phyloP scores from a whole-genome alignment of 2,329 filamentous ascomycete genomes.

The Calonectria montana region DNA sequence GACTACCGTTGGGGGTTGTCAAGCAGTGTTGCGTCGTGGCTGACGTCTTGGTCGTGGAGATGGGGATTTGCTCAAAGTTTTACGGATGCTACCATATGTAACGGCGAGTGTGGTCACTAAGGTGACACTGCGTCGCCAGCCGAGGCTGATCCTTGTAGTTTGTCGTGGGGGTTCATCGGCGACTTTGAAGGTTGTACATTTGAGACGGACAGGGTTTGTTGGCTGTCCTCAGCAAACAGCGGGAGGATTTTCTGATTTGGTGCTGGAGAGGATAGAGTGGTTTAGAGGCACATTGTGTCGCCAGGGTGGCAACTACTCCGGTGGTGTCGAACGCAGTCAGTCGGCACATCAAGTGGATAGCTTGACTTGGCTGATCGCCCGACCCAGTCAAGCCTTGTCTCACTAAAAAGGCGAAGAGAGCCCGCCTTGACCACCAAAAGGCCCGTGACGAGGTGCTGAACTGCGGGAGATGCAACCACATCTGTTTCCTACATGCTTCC shows the following conservation, averaged over 20 bases:
- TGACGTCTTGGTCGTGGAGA: slow-evolving; percentile 3
- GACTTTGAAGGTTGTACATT: slow-evolving; percentile 12
- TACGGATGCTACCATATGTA: slow-evolving; percentile 22
- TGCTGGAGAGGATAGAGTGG: not conserved
- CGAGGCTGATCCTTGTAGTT: slow-evolving; percentile 26
- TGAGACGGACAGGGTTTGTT: slow-evolving; percentile 8
- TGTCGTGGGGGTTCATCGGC: slow-evolving; percentile 31
- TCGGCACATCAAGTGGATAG: slow-evolving; percentile 28
- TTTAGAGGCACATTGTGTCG: slow-evolving; percentile 1
- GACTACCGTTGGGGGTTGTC: slow-evolving; percentile 22
- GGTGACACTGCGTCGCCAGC: slow-evolving; percentile 15
- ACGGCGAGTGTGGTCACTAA: slow-evolving; percentile 14
- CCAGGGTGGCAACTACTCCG: slow-evolving; percentile 20
- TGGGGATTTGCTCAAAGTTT: slow-evolving; percentile 15
- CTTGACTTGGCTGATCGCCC: slow-evolving; percentile 39
- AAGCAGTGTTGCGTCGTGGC: slow-evolving; percentile 18
- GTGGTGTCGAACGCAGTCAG: slow-evolving; percentile 26
- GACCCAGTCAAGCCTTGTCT: slow-evolving; percentile 40
- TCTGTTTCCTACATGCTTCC: slow-evolving; percentile 29
- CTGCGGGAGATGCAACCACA: slow-evolving; percentile 36
- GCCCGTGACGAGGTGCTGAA: slow-evolving; percentile 37
- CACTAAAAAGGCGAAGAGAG: slow-evolving; percentile 20
- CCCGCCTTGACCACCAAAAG: slow-evolving; percentile 36
- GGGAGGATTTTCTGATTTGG: slow-evolving; percentile 13
- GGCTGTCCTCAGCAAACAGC: slow-evolving; percentile 2